phyloP scores from a whole-genome alignment of 768 basidiomycete species.

The Boletus rubroflammeus region DNA sequence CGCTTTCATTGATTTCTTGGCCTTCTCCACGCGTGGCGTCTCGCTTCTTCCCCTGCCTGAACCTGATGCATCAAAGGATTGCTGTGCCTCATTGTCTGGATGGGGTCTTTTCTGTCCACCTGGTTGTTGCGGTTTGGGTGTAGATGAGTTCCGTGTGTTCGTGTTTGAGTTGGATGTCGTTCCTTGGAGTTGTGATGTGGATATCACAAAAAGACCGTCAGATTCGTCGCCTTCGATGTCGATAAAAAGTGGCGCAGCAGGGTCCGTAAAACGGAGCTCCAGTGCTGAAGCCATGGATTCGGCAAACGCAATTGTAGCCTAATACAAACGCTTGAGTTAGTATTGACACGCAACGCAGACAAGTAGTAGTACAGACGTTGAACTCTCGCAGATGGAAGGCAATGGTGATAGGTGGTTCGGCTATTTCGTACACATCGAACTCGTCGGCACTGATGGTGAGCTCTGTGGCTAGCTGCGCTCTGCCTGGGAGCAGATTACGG shows the following conservation, averaged over 20 bases:
- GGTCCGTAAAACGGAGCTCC: constrained; percentile 73
- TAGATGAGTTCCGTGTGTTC: constrained; percentile 13
- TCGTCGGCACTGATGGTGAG: constrained; percentile 74
- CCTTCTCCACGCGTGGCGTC: constrained; percentile 45
- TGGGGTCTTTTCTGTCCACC: constrained; percentile 22
- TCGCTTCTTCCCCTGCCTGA: constrained; percentile 26
- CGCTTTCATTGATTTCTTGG: constrained; percentile 37
- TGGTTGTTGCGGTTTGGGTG: constrained; percentile 11
- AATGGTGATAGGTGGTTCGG: constrained; percentile 58
- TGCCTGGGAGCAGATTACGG: constrained; percentile 37
- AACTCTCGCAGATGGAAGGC: constrained; percentile 84
- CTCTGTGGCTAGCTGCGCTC: constrained; percentile 68
- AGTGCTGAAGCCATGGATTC: constrained; percentile 64
- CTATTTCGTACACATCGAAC: constrained; percentile 74
- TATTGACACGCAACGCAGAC: neutral
- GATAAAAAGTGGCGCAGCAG: constrained; percentile 71
- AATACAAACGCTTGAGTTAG: neutral
- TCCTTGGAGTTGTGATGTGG: constrained; percentile 61
- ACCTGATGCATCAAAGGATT: constrained; percentile 28
- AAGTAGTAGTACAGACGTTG: constrained; percentile 45
- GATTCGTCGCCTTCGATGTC: constrained; percentile 66
- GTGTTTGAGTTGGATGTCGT: constrained; percentile 14
- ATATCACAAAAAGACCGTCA: constrained; percentile 72
- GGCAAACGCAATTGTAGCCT: constrained; percentile 81
- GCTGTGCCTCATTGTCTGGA: constrained; percentile 21